Percentiles rank a stretch among this genome's conserved stretches.
phyloP scores from a whole-genome alignment of 2,329 filamentous ascomycete species.

The Trichoderma brevicompactum region DNA sequence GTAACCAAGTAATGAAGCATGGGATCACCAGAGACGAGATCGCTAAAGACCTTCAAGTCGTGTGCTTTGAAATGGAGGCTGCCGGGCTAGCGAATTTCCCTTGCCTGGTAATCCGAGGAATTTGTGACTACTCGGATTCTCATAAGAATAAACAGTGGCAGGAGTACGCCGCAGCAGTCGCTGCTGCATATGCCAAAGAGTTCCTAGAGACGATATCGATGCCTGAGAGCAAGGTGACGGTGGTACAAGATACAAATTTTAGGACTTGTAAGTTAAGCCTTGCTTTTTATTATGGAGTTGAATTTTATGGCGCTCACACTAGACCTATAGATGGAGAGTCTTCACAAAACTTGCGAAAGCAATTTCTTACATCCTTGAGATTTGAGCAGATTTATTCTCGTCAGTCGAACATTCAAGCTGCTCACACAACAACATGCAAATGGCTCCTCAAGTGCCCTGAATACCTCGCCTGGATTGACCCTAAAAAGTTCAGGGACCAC shows the following conservation, averaged over 20 bases:
- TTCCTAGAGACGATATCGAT: neutral
- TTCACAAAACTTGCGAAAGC: no score
- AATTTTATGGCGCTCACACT: no score
- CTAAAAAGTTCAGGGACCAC: slow-evolving; percentile 3
- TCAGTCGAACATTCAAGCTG: slow-evolving; percentile 25
- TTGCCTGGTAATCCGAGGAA: slow-evolving; percentile 24
- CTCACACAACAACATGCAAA: slow-evolving; percentile 31
- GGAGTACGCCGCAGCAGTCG: slow-evolving; percentile 21
- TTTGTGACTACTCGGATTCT: slow-evolving; percentile 28
- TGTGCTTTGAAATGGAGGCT: slow-evolving; percentile 29
- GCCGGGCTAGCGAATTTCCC: slow-evolving; percentile 20
- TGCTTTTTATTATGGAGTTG: no score
- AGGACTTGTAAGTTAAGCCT: no score
- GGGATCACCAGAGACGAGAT: neutral
- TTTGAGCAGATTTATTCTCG: slow-evolving; percentile 32
- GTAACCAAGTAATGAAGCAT: slow-evolving; percentile 26
- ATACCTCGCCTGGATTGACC: slow-evolving; percentile 30
- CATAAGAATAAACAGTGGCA: slow-evolving; percentile 29
- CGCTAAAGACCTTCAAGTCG: neutral
- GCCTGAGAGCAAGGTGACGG: no score
- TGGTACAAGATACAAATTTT: no score
- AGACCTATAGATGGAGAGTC: no score
- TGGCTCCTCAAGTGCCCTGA: slow-evolving; percentile 29
- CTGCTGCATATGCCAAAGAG: slow-evolving; percentile 22
- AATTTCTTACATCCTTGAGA: neutral